Conservation (phyloP, 31 red algal genomes). For the Porphyra umbilicalis region DNA sequence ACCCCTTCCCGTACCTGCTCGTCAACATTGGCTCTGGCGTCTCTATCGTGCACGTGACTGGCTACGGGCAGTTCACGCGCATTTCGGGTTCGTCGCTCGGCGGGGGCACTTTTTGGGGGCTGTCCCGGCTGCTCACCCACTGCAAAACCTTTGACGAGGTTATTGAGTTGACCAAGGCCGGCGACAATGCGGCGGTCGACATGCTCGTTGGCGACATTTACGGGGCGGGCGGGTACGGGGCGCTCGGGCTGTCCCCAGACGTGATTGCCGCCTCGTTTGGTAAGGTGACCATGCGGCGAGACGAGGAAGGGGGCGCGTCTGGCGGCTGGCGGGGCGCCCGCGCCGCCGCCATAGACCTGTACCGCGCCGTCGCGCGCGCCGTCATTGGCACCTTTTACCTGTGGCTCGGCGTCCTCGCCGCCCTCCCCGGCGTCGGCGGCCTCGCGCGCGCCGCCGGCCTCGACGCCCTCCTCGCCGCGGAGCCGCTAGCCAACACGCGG, state of each 20-base stretch:
- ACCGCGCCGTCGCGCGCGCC: conserved; percentile 29
- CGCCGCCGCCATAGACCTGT: not conserved
- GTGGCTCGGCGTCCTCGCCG: conserved; percentile 41
- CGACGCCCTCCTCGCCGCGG: conserved; percentile 16
- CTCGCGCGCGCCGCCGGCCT: conserved; percentile 25
- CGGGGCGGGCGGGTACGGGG: conserved; percentile 52
- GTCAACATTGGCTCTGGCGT: conserved; percentile 94
- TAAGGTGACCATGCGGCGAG: conserved; percentile 73
- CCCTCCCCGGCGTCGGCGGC: conserved; percentile 34
- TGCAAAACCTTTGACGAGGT: conserved; percentile 93
- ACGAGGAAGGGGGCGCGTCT: not conserved
- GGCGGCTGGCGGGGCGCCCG: not conserved
- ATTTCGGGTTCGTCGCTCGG: conserved; percentile 84
- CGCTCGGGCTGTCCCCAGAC: conserved; percentile 58
- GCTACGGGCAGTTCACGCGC: conserved; percentile 53
- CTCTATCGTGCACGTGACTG: conserved; percentile 84
- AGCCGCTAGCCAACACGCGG: conserved; percentile 19
- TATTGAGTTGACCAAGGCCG: conserved; percentile 68
- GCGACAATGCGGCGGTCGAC: conserved; percentile 85
- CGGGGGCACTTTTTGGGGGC: conserved; percentile 98
- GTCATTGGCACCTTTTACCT: conserved; percentile 40
- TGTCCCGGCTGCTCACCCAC: conserved; percentile 78
- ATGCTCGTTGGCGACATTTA: conserved; percentile 99
- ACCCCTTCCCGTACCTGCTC: conserved; percentile 93
- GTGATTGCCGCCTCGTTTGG: conserved; percentile 97